phyloP scores from a whole-genome alignment of 805 yeast genomes.

The Candida cerambycidarum region DNA sequence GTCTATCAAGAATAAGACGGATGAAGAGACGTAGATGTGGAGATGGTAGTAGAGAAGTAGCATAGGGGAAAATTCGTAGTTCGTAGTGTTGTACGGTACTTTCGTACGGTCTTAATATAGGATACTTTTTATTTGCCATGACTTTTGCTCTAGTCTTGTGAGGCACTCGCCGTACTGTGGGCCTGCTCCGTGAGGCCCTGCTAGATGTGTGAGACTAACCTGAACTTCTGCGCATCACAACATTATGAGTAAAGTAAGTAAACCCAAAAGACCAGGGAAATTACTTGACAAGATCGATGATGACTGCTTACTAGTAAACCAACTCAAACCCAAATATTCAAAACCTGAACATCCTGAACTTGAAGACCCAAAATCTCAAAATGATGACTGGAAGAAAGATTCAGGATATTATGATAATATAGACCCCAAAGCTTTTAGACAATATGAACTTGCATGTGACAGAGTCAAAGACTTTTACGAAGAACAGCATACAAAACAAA shows the following conservation, averaged over 20 bases:
- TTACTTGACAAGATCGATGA: constrained; percentile 29
- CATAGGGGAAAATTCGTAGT: too few species aligned
- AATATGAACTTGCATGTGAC: constrained; percentile 67
- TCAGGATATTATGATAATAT: constrained; percentile 31
- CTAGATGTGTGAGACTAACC: too few species aligned
- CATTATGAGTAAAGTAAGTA: constrained; percentile 2
- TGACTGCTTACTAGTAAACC: constrained; percentile 25
- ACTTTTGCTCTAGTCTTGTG: too few species aligned
- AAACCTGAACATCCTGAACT: constrained; percentile 3
- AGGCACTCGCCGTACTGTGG: too few species aligned
- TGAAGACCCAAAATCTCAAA: neutral
- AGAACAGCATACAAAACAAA: constrained; percentile 68
- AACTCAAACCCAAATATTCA: constrained; percentile 17
- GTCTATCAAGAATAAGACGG: constrained; percentile 4
- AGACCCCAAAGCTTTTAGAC: constrained; percentile 51
- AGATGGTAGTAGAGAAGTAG: too few species aligned
- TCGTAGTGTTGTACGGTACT: too few species aligned
- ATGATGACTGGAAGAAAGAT: constrained; percentile 25
- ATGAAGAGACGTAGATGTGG: constrained; percentile 6
- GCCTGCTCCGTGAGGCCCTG: too few species aligned
- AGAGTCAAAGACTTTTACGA: constrained; percentile 64
- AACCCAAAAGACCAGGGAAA: constrained; percentile 8
- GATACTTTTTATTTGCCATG: too few species aligned
- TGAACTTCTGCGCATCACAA: too few species aligned
- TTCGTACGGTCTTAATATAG: too few species aligned